phyloP scores from a whole-genome alignment of 305 asterid species.

The Fraxinus nigra region DNA sequence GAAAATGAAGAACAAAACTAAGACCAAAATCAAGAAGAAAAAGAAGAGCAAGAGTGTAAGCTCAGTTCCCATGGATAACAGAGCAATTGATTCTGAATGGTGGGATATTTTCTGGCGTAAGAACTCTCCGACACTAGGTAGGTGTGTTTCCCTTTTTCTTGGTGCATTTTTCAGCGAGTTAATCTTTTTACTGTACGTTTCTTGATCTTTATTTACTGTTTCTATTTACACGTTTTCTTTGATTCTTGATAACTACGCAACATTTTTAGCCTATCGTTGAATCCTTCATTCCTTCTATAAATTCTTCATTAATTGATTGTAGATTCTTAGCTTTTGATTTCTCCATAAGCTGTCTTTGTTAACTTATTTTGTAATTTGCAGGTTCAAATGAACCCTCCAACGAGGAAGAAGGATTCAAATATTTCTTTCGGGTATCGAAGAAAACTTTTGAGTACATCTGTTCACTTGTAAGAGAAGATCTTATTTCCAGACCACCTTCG shows the following conservation, averaged over 20 bases:
- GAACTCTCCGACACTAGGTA: constrained; percentile 54
- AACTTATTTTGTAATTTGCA: constrained; percentile 20
- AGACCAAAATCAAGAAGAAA: constrained; percentile 40
- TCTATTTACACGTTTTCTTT: neutral
- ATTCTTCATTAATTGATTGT: neutral
- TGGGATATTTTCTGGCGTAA: constrained; percentile 86
- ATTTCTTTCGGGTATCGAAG: constrained; percentile 80
- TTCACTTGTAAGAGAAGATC: constrained; percentile 84
- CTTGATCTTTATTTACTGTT: neutral
- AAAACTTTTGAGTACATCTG: constrained; percentile 76
- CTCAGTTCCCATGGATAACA: constrained; percentile 51
- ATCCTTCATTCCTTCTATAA: neutral
- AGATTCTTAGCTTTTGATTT: neutral
- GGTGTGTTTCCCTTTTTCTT: constrained; percentile 21
- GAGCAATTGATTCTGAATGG: constrained; percentile 85
- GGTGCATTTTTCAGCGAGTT: constrained; percentile 6
- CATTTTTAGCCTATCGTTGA: neutral
- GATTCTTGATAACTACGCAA: neutral
- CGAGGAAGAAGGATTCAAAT: constrained; percentile 81
- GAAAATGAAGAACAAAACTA: constrained; percentile 39
- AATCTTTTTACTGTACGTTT: neutral
- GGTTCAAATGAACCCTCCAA: constrained; percentile 48
- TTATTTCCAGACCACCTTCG: constrained; percentile 93
- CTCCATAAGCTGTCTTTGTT: constrained; percentile 5
- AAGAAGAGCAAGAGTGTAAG: constrained; percentile 40